phyloP scores from a whole-genome alignment of 768 basidiomycete species.

The Leccinum incarnatum region DNA sequence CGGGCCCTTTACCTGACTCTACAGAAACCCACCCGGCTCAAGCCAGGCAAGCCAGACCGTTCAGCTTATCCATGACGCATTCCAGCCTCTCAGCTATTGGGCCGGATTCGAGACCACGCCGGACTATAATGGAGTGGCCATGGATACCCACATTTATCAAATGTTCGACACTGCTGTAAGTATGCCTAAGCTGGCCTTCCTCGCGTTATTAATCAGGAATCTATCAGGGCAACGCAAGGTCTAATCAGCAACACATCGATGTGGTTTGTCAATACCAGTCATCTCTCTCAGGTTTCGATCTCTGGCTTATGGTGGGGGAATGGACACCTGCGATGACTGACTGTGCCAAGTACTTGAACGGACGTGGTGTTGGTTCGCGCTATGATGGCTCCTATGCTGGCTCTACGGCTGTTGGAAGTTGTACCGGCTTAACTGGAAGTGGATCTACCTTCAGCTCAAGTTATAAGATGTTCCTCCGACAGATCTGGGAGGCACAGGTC shows the following conservation, averaged over 20 bases:
- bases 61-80: constrained; percentile 74
- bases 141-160: constrained; percentile 82
- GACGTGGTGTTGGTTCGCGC: constrained; percentile 67
- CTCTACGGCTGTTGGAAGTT: constrained; percentile 69
- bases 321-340: constrained; percentile 80
- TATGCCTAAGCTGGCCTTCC: neutral
- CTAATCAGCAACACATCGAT: constrained; percentile 54
- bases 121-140: constrained; percentile 59
- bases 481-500: constrained; percentile 84
- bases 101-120: constrained; percentile 55
- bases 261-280: constrained; percentile 51
- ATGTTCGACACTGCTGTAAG: constrained; percentile 62
- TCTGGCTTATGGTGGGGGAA: constrained; percentile 88
- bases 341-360: constrained; percentile 65
- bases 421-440: constrained; percentile 69
- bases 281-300: constrained; percentile 48
- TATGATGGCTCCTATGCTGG: constrained; percentile 65
- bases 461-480: constrained; percentile 80
- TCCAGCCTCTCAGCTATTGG: constrained; percentile 74
- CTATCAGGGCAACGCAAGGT: constrained; percentile 34
- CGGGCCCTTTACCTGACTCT: constrained; percentile 3
- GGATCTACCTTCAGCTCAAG: constrained; percentile 67
- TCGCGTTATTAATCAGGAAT: neutral
- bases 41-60: constrained; percentile 54
- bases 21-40: constrained; percentile 42